A percentile compares a stretch with the other conserved stretches of the same genome.
Conservation (phyloP, 139 green algal genomes). For the Edaphochlamys debaryana region DNA sequence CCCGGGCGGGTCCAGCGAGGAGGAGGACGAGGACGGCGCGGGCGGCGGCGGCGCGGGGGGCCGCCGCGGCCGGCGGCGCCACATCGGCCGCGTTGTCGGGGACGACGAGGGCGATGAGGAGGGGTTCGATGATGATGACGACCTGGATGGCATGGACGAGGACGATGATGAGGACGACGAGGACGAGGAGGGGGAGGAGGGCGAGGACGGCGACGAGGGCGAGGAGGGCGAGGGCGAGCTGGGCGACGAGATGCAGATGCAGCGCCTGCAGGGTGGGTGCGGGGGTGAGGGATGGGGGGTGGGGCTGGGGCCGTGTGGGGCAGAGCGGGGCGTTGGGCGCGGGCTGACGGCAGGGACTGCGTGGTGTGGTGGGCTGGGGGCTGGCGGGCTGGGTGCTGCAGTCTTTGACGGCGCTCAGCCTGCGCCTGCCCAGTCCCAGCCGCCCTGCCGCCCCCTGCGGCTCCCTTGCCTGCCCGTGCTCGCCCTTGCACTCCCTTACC, state of each 20-base stretch:
- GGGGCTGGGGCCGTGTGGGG: neutral
- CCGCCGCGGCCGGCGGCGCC: slow-evolving; percentile 1
- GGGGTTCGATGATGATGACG: slow-evolving; percentile 2
- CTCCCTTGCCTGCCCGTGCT: no score
- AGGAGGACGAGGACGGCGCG: slow-evolving; percentile 2
- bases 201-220: slow-evolving; percentile 41
- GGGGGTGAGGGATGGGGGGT: neutral
- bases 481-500: no score
- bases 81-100: neutral
- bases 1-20: slow-evolving; percentile 1
- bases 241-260: slow-evolving; percentile 41
- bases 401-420: no score
- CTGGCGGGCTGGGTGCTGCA: no score
- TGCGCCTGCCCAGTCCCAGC: no score
- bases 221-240: slow-evolving; percentile 42
- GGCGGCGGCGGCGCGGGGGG: neutral
- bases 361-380: no score
- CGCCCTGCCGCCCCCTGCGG: no score
- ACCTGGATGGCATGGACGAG: slow-evolving; percentile 35
- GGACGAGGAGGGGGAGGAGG: slow-evolving; percentile 28
- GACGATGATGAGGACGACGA: slow-evolving; percentile 49
- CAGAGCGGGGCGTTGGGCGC: neutral
- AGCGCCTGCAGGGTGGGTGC: slow-evolving; percentile 26
- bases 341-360: no score
- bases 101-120: slow-evolving; percentile 2